Evolutionary conservation across 2,329 filamentous ascomycete species (phyloP), one percentile per base, ranked within the genome.

Genomic region (Aspergillus puulaauensis): DNA sequence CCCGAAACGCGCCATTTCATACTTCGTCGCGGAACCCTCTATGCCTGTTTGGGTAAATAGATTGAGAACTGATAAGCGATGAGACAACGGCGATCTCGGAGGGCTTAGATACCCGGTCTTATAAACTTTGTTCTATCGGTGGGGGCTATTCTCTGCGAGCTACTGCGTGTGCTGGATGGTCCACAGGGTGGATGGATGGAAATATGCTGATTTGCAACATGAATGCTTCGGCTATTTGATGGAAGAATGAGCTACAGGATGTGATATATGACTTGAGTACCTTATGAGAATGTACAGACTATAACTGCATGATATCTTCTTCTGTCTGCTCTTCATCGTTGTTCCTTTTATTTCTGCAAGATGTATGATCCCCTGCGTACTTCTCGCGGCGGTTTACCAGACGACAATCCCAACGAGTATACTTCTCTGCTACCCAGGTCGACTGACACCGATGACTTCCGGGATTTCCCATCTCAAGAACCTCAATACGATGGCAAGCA

Each of bases 401-500:
- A 52, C 15, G 23, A 23, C 11, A 31, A 24, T 2, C 61, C 66
- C 4, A 63, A 58, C 21, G 70, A 73, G 44, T 65, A 68, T 54
- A 69, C 70, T n/a, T 61, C 63, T 15, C 67, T 73, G 8, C 59
- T 73, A 12, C 62, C 68, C 9, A 68, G 66, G 14, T 61, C 65
- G 3, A 51, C 63, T 3, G 57, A 62, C 17, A 17, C 54, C 27
- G 57, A 61, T 27, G 46, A 41, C 31, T 12, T 56, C n/a, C 33
- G 43, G 17, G 39, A 52, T 6, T 44, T 44, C 24, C 46, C 33
- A 24, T 17, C 75, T 50, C 17, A 46, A 12, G 27, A 46, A 39
- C 15, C 15, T n/a, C 73, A 77, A 49, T 73, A 78, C 48, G 73
- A 78, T 23, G 66, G 83, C 17, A 35, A 51, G 6, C 23, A 58